A percentile compares a stretch with the other conserved stretches of the same genome.
Evolutionary conservation across 768 basidiomycete species (phyloP).

Genomic region (Gyrodon lividus): DNA sequence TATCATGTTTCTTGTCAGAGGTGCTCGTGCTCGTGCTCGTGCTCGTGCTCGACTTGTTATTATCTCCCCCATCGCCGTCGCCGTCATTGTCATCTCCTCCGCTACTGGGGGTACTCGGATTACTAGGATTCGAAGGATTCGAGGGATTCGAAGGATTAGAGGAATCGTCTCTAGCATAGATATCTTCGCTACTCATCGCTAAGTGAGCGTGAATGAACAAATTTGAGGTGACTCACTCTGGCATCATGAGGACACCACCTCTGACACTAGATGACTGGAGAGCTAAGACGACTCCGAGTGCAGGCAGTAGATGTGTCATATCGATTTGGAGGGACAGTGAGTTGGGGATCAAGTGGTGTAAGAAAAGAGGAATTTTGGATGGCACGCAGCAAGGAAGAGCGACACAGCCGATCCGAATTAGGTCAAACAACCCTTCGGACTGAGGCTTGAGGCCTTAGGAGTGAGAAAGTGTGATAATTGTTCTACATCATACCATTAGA

Average conservation of each 20-base stretch:
- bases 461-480: not conserved
- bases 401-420: not conserved
- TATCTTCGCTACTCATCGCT: not conserved
- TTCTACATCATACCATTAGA: not conserved
- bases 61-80: not conserved
- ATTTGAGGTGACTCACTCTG: not conserved
- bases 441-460: not conserved
- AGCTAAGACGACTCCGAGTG: constrained; percentile 4
- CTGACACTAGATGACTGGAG: not conserved
- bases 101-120: not conserved
- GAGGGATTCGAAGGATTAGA: not conserved
- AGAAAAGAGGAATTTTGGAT: not conserved
- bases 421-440: not conserved
- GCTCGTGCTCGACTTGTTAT: not conserved
- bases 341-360: not conserved
- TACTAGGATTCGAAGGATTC: not conserved
- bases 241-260: not conserved
- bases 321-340: not conserved
- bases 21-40: not conserved
- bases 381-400: not conserved
- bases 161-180: constrained; percentile 4
- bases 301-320: constrained; percentile 2
- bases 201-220: not conserved
- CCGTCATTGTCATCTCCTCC: not conserved
- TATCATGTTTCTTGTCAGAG: not conserved